phyloP scores from a whole-genome alignment of 331 rosid species.

The Saraca asoca region DNA sequence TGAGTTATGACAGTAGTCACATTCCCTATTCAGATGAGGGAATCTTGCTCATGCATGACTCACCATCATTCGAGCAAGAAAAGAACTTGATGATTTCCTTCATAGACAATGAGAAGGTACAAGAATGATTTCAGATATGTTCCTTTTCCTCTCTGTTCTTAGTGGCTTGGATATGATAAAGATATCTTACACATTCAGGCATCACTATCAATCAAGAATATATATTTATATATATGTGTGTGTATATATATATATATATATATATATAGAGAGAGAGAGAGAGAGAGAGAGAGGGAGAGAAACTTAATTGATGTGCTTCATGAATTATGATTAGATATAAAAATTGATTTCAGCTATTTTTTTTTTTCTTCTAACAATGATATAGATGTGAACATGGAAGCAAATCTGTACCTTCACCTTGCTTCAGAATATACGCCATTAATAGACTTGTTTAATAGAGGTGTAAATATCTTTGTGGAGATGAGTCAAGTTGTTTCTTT shows the following conservation, averaged over 20 bases:
- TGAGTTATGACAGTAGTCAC: constrained; percentile 21
- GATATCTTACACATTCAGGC: too few species aligned
- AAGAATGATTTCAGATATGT: constrained; percentile 9
- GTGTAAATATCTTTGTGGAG: neutral
- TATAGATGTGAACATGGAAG: neutral
- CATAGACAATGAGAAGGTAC: constrained; percentile 39
- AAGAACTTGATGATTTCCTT: constrained; percentile 11
- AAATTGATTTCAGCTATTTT: too few species aligned
- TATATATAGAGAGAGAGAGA: too few species aligned
- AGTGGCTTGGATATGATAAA: too few species aligned
- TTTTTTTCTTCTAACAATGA: neutral
- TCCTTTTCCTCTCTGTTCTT: neutral
- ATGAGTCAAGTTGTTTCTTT: neutral
- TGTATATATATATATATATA: too few species aligned
- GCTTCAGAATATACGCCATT: neutral
- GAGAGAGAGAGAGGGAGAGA: too few species aligned
- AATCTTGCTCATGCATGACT: constrained; percentile 26
- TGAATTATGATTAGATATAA: too few species aligned
- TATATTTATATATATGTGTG: too few species aligned
- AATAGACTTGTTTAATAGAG: constrained; percentile 1
- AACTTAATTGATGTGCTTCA: too few species aligned
- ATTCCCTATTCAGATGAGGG: constrained; percentile 12
- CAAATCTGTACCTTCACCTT: neutral
- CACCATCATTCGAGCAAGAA: constrained; percentile 29
- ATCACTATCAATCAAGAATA: too few species aligned